Conservation (phyloP, 2,329 filamentous ascomycete genomes). For the Stagonosporopsis vannaccii region DNA sequence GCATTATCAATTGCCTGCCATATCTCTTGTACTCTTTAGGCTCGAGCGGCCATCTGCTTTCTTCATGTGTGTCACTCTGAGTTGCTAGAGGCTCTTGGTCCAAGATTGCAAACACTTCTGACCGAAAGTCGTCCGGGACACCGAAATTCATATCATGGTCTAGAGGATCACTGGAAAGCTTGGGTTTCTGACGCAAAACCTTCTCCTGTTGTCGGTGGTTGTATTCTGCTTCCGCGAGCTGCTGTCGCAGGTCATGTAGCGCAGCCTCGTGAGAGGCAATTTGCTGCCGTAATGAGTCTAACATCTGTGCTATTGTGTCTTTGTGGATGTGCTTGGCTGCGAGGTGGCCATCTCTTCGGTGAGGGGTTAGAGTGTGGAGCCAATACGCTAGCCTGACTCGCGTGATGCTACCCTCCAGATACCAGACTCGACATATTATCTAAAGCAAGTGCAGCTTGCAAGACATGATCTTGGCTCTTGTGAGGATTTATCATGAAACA, state of each 20-base stretch:
- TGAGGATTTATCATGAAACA: not conserved
- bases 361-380: constrained; percentile 10
- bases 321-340: not conserved
- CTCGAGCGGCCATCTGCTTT: constrained; percentile 68
- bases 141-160: constrained; percentile 51
- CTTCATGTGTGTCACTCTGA: not conserved
- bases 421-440: not conserved
- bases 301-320: constrained; percentile 20
- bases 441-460: not conserved
- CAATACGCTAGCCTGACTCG: constrained; percentile 2
- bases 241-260: constrained; percentile 49
- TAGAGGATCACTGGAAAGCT: constrained; percentile 33
- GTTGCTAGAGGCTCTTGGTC: constrained; percentile 21
- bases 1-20: constrained; percentile 88
- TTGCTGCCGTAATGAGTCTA: constrained; percentile 52
- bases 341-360: constrained; percentile 1
- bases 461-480: not conserved
- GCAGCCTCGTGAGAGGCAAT: constrained; percentile 53
- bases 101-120: constrained; percentile 51
- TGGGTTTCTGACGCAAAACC: constrained; percentile 28
- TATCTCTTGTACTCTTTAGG: constrained; percentile 84
- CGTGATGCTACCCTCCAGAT: not conserved
- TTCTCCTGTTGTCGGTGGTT: constrained; percentile 38
- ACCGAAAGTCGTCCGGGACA: constrained; percentile 52
- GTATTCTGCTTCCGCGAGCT: constrained; percentile 53